Percentiles rank a stretch among this genome's conserved stretches.
Evolutionary conservation across 2,329 filamentous ascomycete genomes (phyloP).

Genomic region (Kalaharituber pfeilii): DNA sequence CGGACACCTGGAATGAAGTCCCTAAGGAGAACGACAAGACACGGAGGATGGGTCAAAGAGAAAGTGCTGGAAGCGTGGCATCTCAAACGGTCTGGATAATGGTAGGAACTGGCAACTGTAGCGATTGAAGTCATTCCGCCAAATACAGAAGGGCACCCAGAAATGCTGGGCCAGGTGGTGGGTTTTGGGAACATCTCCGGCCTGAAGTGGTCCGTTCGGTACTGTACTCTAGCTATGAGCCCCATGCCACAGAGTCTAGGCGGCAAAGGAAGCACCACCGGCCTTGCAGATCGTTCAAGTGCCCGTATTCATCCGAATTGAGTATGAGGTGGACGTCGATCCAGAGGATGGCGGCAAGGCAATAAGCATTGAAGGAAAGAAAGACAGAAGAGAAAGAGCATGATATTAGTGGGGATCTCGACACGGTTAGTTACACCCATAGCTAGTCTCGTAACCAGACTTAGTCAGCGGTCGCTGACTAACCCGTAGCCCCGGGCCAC

Average conservation of each 20-base stretch:
- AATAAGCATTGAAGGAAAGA: conserved; percentile 31
- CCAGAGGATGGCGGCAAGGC: conserved; percentile 40
- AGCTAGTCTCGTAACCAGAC: too few relatives aligned
- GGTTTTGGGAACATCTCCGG: neutral
- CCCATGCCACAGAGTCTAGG: neutral
- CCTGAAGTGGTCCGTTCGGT: neutral
- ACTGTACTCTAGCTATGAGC: neutral
- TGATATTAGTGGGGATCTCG: conserved; percentile 83
- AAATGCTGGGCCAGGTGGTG: neutral
- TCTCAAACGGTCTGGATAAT: conserved; percentile 73
- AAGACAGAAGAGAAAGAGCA: conserved; percentile 70
- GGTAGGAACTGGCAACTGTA: conserved; percentile 72
- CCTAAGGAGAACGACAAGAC: conserved; percentile 38
- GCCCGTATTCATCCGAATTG: conserved; percentile 78
- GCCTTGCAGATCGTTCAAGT: conserved; percentile 50
- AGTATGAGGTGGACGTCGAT: conserved; percentile 60
- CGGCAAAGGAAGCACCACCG: neutral
- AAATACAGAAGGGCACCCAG: neutral
- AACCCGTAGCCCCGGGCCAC: too few relatives aligned
- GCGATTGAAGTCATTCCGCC: neutral
- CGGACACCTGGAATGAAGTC: conserved; percentile 85
- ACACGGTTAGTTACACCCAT: neutral
- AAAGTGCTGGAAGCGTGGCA: conserved; percentile 19
- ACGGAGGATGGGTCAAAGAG: conserved; percentile 20
- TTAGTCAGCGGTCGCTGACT: too few relatives aligned